Percentiles rank a stretch among this genome's conserved stretches.
Conservation (phyloP, 345 rosid genomes). For the Salix koriyanagi region DNA sequence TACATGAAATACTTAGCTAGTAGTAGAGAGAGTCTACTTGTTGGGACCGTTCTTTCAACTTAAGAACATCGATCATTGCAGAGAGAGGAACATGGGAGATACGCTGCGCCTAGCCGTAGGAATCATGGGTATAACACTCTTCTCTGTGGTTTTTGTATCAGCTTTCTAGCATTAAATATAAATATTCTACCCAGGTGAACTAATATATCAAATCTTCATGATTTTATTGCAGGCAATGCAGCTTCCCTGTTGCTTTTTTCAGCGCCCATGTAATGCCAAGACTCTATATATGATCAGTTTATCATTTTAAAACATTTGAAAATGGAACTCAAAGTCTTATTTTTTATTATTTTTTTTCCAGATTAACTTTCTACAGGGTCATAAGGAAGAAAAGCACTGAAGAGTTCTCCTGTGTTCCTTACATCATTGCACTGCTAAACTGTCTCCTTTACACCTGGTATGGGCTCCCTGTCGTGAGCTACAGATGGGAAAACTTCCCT, state of each 20-base stretch:
- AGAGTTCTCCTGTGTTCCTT: slow-evolving; percentile 79
- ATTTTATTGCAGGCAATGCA: slow-evolving; percentile 64
- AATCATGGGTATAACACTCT: slow-evolving; percentile 42
- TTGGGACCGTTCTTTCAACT: slow-evolving; percentile 13
- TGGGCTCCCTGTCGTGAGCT: slow-evolving; percentile 76
- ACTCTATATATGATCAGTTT: too few species aligned
- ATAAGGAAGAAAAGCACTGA: slow-evolving; percentile 66
- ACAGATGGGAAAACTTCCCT: slow-evolving; percentile 73
- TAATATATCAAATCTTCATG: slow-evolving; percentile 7
- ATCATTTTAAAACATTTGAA: neutral
- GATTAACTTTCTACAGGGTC: slow-evolving; percentile 70
- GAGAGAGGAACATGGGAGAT: slow-evolving; percentile 41
- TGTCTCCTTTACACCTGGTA: slow-evolving; percentile 85
- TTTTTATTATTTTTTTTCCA: slow-evolving; percentile 17
- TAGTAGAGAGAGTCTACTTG: neutral
- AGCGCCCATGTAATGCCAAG: slow-evolving; percentile 59
- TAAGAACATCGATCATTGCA: slow-evolving; percentile 10
- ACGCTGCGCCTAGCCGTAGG: slow-evolving; percentile 61
- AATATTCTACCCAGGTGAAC: neutral
- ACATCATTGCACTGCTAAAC: slow-evolving; percentile 51
- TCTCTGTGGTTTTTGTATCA: neutral
- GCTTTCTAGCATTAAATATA: neutral
- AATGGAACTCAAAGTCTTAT: neutral
- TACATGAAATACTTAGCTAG: neutral
- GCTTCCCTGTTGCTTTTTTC: slow-evolving; percentile 64